These are phyloP conservation scores for Ganoderma boninense DNA, from an alignment of 1,284 basidiomycete species.

Conservation along the genomic window DNA sequence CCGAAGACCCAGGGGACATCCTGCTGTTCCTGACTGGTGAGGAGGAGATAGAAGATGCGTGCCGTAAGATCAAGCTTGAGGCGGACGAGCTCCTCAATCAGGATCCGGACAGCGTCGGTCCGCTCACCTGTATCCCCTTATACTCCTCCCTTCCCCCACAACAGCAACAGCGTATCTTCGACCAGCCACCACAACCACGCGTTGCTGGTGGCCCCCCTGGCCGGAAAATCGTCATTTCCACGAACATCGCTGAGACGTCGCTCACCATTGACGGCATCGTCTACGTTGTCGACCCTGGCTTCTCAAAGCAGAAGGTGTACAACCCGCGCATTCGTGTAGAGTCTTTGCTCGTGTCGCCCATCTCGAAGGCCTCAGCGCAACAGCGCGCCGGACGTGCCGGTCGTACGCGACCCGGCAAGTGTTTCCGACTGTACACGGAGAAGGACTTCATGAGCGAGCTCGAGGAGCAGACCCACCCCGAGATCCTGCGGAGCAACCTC, in stretches of 20 bases:
- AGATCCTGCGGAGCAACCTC: conserved; percentile 92
- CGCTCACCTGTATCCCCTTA: conserved; percentile 66
- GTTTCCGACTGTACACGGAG: conserved; percentile 97
- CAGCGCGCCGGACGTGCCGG: conserved; percentile 97
- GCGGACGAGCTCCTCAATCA: conserved; percentile 81
- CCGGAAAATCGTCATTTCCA: conserved; percentile 94
- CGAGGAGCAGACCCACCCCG: conserved; percentile 96
- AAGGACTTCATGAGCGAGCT: conserved; percentile 96
- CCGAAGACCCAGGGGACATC: conserved; percentile 94
- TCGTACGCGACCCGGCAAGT: conserved; percentile 95
- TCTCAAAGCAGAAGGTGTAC: conserved; percentile 98
- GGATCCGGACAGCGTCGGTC: conserved; percentile 83
- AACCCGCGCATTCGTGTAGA: conserved; percentile 97
- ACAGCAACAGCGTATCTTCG: conserved; percentile 97
- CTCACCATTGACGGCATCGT: conserved; percentile 99
- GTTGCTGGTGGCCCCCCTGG: conserved; percentile 80
- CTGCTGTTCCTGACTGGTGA: conserved; percentile 97
- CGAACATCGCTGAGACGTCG: conserved; percentile 98
- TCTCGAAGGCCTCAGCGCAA: conserved; percentile 96
- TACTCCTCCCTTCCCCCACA: conserved; percentile 75
- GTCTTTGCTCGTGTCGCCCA: conserved; percentile 92
- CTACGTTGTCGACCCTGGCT: conserved; percentile 98
- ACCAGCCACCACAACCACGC: conserved; percentile 77
- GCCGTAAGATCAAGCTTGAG: conserved; percentile 92
- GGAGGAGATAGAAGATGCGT: conserved; percentile 98